Percentiles rank a stretch among this genome's conserved stretches.
These are phyloP conservation scores for Tricholoma matsutake DNA, from an alignment of 768 basidiomycete species.

Conservation along the genomic window DNA sequence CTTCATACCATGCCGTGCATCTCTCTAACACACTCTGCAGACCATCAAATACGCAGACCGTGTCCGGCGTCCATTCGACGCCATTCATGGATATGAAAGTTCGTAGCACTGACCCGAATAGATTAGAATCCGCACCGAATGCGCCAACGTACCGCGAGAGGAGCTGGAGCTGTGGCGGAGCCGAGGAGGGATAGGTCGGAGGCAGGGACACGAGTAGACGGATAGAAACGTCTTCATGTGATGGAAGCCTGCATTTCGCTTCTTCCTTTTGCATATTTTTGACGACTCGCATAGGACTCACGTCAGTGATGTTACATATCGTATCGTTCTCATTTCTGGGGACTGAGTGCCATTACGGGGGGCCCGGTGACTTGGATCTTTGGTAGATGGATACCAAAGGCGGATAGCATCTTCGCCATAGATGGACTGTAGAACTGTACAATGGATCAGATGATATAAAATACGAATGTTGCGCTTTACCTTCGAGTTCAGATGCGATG, in stretches of 20 bases:
- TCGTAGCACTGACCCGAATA: constrained; percentile 76
- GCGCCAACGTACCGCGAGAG: constrained; percentile 82
- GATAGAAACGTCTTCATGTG: constrained; percentile 50
- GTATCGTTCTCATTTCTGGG: constrained; percentile 38
- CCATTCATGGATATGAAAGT: constrained; percentile 78
- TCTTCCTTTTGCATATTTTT: constrained; percentile 10
- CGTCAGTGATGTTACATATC: constrained; percentile 66
- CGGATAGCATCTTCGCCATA: constrained; percentile 68
- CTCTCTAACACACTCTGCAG: constrained; percentile 70
- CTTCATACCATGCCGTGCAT: constrained; percentile 68
- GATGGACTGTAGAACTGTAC: constrained; percentile 73
- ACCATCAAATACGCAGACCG: constrained; percentile 86
- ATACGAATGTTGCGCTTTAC: constrained; percentile 17
- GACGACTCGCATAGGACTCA: constrained; percentile 32
- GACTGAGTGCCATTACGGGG: constrained; percentile 8
- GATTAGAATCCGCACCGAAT: constrained; percentile 65
- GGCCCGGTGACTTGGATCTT: constrained; percentile 14
- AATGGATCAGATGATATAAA: neutral
- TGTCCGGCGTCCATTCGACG: constrained; percentile 72
- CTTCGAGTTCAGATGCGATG: constrained; percentile 47
- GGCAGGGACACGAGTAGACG: constrained; percentile 59
- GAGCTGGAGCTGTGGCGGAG: constrained; percentile 80
- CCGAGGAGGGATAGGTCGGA: constrained; percentile 57
- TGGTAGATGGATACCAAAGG: constrained; percentile 46
- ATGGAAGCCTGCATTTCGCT: constrained; percentile 45